Percentiles rank a stretch among this genome's conserved stretches.
Conservation (phyloP, 495 filamentous ascomycete species). For the Cetradonia linearis region DNA sequence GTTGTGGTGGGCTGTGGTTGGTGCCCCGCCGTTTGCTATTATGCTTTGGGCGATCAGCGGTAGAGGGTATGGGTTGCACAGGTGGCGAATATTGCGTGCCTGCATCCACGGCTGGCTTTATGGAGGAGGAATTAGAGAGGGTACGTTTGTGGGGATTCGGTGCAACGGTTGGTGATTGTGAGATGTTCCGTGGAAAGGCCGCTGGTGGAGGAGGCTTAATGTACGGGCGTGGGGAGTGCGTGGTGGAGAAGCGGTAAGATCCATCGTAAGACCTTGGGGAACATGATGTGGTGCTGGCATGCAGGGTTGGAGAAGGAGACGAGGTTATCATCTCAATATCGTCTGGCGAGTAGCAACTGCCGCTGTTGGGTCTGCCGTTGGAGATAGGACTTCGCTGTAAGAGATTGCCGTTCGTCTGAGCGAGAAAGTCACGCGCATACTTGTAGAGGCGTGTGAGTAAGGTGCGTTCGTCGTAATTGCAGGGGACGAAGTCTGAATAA, state of each 20-base stretch:
- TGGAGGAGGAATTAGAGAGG: conserved; percentile 17
- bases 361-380: conserved; percentile 12
- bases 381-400: conserved; percentile 19
- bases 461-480: conserved; percentile 26
- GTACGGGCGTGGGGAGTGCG: conserved; percentile 23
- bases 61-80: conserved; percentile 7
- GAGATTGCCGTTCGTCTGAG: conserved; percentile 23
- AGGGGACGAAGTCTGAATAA: conserved; percentile 26
- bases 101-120: conserved; percentile 32
- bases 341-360: conserved; percentile 13
- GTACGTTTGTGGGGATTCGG: conserved; percentile 17
- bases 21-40: conserved; percentile 25
- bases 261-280: conserved; percentile 24
- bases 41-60: conserved; percentile 9
- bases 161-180: conserved; percentile 17
- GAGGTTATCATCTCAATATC: conserved; percentile 30
- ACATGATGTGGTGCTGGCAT: conserved; percentile 22
- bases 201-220: conserved; percentile 25
- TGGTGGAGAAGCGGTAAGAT: conserved; percentile 23
- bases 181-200: conserved; percentile 22
- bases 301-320: conserved; percentile 26
- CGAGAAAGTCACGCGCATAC: conserved; percentile 26
- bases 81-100: conserved; percentile 47
- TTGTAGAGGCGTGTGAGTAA: conserved; percentile 25
- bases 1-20: conserved; percentile 21